Evolutionary conservation across 257 asterid genomes (phyloP).

Genomic region (Catharanthus roseus): DNA sequence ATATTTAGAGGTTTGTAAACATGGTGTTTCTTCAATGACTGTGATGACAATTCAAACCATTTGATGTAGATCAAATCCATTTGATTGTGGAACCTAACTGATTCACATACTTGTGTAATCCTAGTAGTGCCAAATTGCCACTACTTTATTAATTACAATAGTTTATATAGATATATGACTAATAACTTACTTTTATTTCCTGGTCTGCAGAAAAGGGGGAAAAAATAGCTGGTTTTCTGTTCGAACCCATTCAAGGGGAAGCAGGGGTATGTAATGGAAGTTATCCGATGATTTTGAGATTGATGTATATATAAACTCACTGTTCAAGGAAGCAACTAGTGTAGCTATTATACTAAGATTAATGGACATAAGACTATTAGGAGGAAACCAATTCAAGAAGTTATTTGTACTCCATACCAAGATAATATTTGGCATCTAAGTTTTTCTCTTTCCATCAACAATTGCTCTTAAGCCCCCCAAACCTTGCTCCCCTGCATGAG

Average conservation of each 20-base stretch:
- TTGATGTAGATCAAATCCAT: not conserved
- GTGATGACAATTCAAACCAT: not conserved
- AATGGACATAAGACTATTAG: not conserved
- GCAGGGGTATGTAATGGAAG: slow-evolving; percentile 79
- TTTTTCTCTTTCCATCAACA: not conserved
- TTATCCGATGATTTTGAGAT: slow-evolving; percentile 9
- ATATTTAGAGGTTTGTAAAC: slow-evolving; percentile 56
- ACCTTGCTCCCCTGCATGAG: not conserved
- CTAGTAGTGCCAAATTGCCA: too few relatives aligned
- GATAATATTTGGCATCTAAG: not conserved
- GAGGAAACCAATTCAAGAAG: not conserved
- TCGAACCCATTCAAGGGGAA: slow-evolving; percentile 99
- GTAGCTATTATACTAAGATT: not conserved
- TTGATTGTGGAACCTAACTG: not conserved
- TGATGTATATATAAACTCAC: not conserved
- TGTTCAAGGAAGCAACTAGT: not conserved
- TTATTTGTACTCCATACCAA: not conserved
- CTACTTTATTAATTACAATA: not conserved
- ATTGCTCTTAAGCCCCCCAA: not conserved
- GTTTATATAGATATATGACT: not conserved
- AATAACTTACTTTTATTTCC: slow-evolving; percentile 21
- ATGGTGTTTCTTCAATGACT: not conserved
- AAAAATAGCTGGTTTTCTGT: slow-evolving; percentile 81
- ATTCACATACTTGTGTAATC: not conserved
- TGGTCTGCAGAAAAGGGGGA: slow-evolving; percentile 79